Conservation (phyloP, 2,329 filamentous ascomycete species). For the Ceratocystis smalleyi region DNA sequence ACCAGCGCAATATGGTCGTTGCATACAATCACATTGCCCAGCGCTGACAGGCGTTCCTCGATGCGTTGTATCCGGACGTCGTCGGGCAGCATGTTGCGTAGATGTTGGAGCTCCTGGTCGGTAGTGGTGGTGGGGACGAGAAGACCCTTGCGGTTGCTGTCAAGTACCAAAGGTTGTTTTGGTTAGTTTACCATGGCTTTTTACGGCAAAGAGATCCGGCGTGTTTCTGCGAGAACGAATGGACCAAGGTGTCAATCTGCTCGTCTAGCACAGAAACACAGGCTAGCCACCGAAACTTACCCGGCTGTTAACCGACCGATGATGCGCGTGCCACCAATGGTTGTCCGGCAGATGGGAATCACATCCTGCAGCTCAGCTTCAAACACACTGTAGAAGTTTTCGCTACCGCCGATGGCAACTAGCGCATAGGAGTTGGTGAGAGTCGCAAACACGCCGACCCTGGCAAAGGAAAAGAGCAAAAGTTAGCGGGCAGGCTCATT, state of each 20-base stretch:
- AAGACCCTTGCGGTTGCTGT: slow-evolving; percentile 84
- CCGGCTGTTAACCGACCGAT: slow-evolving; percentile 89
- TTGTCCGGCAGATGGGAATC: slow-evolving; percentile 90
- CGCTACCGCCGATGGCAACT: slow-evolving; percentile 83
- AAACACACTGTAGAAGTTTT: slow-evolving; percentile 99
- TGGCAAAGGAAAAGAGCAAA: slow-evolving; percentile 26
- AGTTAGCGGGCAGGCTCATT: slow-evolving; percentile 14
- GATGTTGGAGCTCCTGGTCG: slow-evolving; percentile 94
- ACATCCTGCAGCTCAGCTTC: slow-evolving; percentile 95
- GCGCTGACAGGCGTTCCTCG: slow-evolving; percentile 86
- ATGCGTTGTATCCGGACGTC: slow-evolving; percentile 88
- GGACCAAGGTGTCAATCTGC: not conserved
- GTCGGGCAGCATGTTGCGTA: slow-evolving; percentile 88
- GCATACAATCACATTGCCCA: slow-evolving; percentile 90
- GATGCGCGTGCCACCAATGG: slow-evolving; percentile 91
- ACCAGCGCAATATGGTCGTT: slow-evolving; percentile 96
- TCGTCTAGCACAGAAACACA: not conserved
- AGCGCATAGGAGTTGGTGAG: slow-evolving; percentile 96
- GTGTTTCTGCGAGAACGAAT: not conserved
- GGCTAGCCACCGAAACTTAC: slow-evolving; percentile 30
- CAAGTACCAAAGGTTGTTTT: not conserved
- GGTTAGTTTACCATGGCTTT: not conserved
- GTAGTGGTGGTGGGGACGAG: slow-evolving; percentile 91
- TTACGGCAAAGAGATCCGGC: not conserved
- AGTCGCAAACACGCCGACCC: slow-evolving; percentile 90